A percentile compares a stretch with the other conserved stretches of the same genome.
These are phyloP conservation scores for Tubosaeta sp. DNA, from an alignment of 768 basidiomycete genomes.

Conservation along the genomic window DNA sequence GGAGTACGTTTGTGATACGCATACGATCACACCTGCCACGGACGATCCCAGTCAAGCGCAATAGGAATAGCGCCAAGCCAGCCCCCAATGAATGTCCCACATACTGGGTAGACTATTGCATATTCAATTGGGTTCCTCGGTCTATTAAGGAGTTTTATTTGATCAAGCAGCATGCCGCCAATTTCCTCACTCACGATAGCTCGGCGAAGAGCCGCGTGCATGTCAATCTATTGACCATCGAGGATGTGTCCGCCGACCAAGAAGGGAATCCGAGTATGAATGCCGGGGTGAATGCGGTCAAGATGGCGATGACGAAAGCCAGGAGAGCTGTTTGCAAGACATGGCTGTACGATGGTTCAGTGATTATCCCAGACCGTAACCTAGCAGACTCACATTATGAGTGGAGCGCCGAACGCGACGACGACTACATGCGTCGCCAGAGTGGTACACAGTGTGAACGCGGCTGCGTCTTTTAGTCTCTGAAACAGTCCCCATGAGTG, in stretches of 20 bases:
- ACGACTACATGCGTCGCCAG: conserved; percentile 44
- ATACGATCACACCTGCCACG: conserved; percentile 80
- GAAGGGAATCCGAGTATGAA: conserved; percentile 66
- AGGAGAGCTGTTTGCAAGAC: conserved; percentile 61
- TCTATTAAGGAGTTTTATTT: conserved; percentile 28
- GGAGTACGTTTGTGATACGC: conserved; percentile 3
- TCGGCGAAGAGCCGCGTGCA: conserved; percentile 84
- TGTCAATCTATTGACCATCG: conserved; percentile 53
- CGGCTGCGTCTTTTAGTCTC: conserved; percentile 49
- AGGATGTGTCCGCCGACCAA: conserved; percentile 36
- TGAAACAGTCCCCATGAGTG: conserved; percentile 24
- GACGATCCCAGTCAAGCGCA: conserved; percentile 93
- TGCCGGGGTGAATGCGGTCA: conserved; percentile 63
- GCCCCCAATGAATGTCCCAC: conserved; percentile 67
- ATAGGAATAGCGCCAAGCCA: conserved; percentile 84
- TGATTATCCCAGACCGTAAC: background rate
- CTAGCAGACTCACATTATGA: conserved; percentile 43
- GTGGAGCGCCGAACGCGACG: conserved; percentile 73
- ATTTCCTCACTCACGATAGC: conserved; percentile 55
- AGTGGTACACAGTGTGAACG: conserved; percentile 49
- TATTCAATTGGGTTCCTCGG: conserved; percentile 67
- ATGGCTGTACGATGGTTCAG: conserved; percentile 36
- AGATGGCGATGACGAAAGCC: conserved; percentile 60
- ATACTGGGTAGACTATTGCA: conserved; percentile 71
- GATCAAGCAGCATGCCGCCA: background rate